phyloP scores from a whole-genome alignment of 441 rosid genomes.

The Adansonia madagascariensis region DNA sequence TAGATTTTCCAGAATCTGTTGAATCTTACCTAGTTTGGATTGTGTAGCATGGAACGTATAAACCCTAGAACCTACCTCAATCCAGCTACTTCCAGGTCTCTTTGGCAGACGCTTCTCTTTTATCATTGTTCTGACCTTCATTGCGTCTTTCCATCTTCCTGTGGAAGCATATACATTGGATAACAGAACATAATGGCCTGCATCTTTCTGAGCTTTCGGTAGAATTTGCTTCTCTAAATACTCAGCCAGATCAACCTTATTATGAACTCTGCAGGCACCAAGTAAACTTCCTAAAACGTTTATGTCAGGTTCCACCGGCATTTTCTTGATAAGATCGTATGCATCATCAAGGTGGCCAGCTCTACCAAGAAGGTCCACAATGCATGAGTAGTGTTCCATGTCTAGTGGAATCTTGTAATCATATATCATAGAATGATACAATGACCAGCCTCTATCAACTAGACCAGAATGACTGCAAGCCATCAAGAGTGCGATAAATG shows the following conservation, averaged over 20 bases:
- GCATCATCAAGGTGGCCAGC: slow-evolving; percentile 35
- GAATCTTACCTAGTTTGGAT: slow-evolving; percentile 28
- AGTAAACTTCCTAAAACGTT: slow-evolving; percentile 43
- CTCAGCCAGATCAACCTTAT: slow-evolving; percentile 32
- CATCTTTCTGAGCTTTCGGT: slow-evolving; percentile 27
- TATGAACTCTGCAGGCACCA: slow-evolving; percentile 41
- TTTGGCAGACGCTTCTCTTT: slow-evolving; percentile 36
- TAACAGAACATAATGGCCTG: slow-evolving; percentile 39
- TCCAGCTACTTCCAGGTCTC: slow-evolving; percentile 43
- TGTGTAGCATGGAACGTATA: slow-evolving; percentile 39
- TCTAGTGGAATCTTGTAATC: slow-evolving; percentile 34
- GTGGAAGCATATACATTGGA: slow-evolving; percentile 37
- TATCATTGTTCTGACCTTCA: slow-evolving; percentile 32
- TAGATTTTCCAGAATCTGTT: slow-evolving; percentile 31
- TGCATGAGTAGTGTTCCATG: slow-evolving; percentile 44
- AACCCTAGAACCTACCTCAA: slow-evolving; percentile 36
- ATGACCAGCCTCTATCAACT: slow-evolving; percentile 33
- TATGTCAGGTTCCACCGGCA: slow-evolving; percentile 37
- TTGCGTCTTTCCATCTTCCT: slow-evolving; percentile 38
- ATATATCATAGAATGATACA: slow-evolving; percentile 35
- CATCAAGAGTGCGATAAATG: slow-evolving; percentile 39
- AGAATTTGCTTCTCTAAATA: slow-evolving; percentile 28
- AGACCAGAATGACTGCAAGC: slow-evolving; percentile 45
- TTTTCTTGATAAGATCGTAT: slow-evolving; percentile 27
- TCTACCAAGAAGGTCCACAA: slow-evolving; percentile 44